Percentiles rank a stretch among this genome's conserved stretches.
phyloP scores from a whole-genome alignment of 257 asterid species.

The Ajuga chamaepitys region DNA sequence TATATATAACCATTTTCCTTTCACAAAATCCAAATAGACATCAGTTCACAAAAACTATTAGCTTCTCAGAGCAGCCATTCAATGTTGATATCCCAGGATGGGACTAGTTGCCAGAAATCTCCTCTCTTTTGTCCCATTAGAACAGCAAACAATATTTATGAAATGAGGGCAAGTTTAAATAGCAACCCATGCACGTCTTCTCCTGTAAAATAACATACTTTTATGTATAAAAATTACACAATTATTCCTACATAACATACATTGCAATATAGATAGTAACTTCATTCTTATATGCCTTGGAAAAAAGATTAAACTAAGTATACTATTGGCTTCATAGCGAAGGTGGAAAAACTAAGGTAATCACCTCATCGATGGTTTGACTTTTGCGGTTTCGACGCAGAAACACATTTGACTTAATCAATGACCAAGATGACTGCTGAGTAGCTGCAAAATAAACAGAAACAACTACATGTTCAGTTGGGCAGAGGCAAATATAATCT shows the following conservation, averaged over 20 bases:
- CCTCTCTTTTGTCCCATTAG: neutral
- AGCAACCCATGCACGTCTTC: neutral
- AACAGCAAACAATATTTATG: neutral
- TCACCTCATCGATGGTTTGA: constrained; percentile 85
- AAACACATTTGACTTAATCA: constrained; percentile 63
- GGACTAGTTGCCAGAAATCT: neutral
- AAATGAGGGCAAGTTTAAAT: neutral
- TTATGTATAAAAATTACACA: neutral
- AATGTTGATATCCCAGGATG: neutral
- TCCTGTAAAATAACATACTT: neutral
- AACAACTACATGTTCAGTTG: constrained; percentile 10
- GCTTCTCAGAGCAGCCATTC: neutral
- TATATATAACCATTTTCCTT: neutral
- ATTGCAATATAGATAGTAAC: neutral
- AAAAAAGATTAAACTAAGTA: neutral
- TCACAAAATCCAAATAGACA: neutral
- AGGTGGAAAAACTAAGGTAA: constrained; percentile 14
- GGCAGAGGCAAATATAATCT: constrained; percentile 11
- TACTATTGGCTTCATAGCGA: neutral
- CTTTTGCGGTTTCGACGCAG: constrained; percentile 71
- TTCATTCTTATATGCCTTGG: neutral
- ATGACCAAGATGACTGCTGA: constrained; percentile 56
- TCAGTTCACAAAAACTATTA: neutral
- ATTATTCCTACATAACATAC: neutral
- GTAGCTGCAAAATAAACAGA: constrained; percentile 38